Evolutionary conservation across 768 basidiomycete species (phyloP), one percentile per base, ranked within the genome.

Genomic region (Russula brevipes): DNA sequence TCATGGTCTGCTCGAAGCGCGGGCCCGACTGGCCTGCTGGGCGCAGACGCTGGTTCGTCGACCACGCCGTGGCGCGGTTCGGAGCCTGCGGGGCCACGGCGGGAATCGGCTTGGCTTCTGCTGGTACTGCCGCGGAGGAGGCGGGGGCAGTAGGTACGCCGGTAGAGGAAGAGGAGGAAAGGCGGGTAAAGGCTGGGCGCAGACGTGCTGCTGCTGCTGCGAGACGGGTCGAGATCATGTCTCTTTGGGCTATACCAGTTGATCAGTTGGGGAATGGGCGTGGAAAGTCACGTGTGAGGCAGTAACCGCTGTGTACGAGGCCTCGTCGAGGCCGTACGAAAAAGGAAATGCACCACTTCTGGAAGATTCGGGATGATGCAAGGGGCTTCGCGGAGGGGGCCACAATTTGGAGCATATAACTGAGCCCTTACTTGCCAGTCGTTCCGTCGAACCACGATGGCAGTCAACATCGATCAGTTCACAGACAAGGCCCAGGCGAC

Each of bases 1-100:
- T 85, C 42, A 76, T 77, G 35, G 91, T 93, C 78, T 98, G 97
- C 77, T 98, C 96, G 73, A 98, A 97, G 19, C 94, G 86, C 14
- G 95, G 88, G 58, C 85, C 82, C 11, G 82, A 82, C 30, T 75
- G 76, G 53, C 77, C 75, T 16, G 75, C 77, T 10, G 86, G 86
- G 58, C 92, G 87, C 9, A 86, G 79, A 44, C 78, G 82, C 77
- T 98, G 96, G 70, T 75, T 87, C 19, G 87, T 85, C 2, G 93
- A 91, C 95, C 95, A 98, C 67, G 89, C 89, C 42, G 81, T 73
- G 5, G 88, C 77, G 68, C 83, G 81, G 76, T 98, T 97, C 63
- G 96, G 92, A 5, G 94, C 81, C 78, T 98, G 96, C 33, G 76
- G 73, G 47, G 78, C 74, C 50, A 73, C 69, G 46, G 77, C 69